Percentiles rank a stretch among this genome's conserved stretches.
These are phyloP conservation scores for Penicillium parvum DNA, from an alignment of 495 filamentous ascomycete genomes.

Conservation along the genomic window DNA sequence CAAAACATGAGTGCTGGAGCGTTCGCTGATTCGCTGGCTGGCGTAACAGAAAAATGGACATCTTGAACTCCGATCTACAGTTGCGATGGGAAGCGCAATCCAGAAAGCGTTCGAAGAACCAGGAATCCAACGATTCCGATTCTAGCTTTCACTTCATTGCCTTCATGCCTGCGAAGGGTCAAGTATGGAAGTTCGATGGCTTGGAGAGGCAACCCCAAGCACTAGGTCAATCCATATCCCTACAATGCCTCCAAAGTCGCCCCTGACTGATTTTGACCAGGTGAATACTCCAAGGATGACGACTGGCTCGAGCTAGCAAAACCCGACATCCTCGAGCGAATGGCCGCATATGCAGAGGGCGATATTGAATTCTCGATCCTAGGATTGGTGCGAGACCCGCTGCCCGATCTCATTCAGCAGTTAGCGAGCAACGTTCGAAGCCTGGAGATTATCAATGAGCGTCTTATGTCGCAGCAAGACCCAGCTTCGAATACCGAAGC, in stretches of 20 bases:
- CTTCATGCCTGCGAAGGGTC: slow-evolving; percentile 70
- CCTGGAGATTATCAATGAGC: slow-evolving; percentile 32
- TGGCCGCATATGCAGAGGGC: slow-evolving; percentile 49
- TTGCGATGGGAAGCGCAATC: slow-evolving; percentile 57
- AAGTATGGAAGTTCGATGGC: slow-evolving; percentile 89
- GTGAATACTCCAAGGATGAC: slow-evolving; percentile 34
- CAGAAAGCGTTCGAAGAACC: slow-evolving; percentile 32
- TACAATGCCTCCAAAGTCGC: background rate
- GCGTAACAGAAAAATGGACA: slow-evolving; percentile 64
- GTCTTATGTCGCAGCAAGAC: slow-evolving; percentile 19
- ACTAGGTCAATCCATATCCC: slow-evolving; percentile 50
- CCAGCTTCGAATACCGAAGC: background rate
- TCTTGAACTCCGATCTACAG: slow-evolving; percentile 68
- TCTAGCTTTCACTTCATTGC: slow-evolving; percentile 81
- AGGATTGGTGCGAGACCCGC: slow-evolving; percentile 50
- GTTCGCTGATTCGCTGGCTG: too few relatives aligned
- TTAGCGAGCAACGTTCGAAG: slow-evolving; percentile 46
- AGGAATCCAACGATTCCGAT: slow-evolving; percentile 44
- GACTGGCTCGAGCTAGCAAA: slow-evolving; percentile 49
- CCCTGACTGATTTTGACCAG: slow-evolving; percentile 17
- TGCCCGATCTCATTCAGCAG: slow-evolving; percentile 34
- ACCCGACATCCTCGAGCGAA: slow-evolving; percentile 44
- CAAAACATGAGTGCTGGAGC: too few relatives aligned
- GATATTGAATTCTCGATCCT: slow-evolving; percentile 57
- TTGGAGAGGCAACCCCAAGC: slow-evolving; percentile 67